These are phyloP conservation scores for Quercus rubra DNA, from an alignment of 306 rosid species.

Conservation along the genomic window DNA sequence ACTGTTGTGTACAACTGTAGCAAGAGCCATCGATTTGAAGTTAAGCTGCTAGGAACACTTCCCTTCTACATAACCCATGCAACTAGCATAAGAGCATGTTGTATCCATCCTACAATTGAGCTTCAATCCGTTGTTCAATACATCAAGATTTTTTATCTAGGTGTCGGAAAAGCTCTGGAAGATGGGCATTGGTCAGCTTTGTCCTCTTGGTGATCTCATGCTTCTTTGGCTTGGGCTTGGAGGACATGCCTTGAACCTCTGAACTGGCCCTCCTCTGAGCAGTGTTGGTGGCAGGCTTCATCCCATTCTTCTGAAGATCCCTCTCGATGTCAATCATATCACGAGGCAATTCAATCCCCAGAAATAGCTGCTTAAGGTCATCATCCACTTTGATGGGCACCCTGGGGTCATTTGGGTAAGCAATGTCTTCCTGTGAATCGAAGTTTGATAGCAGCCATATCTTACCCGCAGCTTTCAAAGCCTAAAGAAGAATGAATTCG, in stretches of 20 bases:
- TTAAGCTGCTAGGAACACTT: neutral
- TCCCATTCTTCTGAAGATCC: conserved; percentile 93
- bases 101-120: conserved; percentile 5
- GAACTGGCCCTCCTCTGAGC: no score
- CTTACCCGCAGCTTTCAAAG: conserved; percentile 74
- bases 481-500: conserved; percentile 36
- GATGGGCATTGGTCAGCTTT: no score
- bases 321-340: conserved; percentile 89
- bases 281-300: conserved; percentile 94
- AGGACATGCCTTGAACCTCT: no score
- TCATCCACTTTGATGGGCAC: conserved; percentile 75
- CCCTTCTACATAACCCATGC: neutral
- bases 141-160: conserved; percentile 29
- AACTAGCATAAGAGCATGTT: neutral
- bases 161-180: conserved; percentile 82
- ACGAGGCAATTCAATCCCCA: conserved; percentile 78
- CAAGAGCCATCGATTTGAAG: neutral
- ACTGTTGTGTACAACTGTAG: neutral
- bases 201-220: no score
- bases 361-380: conserved; percentile 73
- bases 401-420: conserved; percentile 89
- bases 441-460: conserved; percentile 93
- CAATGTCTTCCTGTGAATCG: conserved; percentile 95
- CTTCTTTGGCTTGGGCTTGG: no score
- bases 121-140: neutral